Conservation (phyloP, 2,329 filamentous ascomycete genomes). For the Neophaeococcomyces mojaviensis region DNA sequence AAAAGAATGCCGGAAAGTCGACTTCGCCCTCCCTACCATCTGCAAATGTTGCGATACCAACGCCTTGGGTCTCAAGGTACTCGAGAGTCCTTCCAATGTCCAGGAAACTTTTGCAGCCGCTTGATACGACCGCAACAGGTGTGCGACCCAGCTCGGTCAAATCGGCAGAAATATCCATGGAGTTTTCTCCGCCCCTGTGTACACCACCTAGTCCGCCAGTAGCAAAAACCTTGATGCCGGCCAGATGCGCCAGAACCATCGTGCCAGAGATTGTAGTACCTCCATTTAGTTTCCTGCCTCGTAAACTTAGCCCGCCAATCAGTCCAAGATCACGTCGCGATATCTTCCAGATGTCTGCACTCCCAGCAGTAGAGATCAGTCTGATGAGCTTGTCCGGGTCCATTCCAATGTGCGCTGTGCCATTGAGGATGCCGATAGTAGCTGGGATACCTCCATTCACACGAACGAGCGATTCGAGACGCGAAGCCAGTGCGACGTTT, state of each 20-base stretch:
- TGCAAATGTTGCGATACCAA: slow-evolving; percentile 80
- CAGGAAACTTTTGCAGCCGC: slow-evolving; percentile 91
- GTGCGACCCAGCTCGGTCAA: slow-evolving; percentile 88
- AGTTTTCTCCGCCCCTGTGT: slow-evolving; percentile 76
- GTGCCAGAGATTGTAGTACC: slow-evolving; percentile 92
- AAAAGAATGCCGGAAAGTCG: slow-evolving; percentile 91
- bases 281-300: slow-evolving; percentile 65
- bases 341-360: slow-evolving; percentile 66
- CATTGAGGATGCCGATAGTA: slow-evolving; percentile 80
- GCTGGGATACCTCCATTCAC: slow-evolving; percentile 76
- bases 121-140: slow-evolving; percentile 77
- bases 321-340: slow-evolving; percentile 82
- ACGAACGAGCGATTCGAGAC: slow-evolving; percentile 75
- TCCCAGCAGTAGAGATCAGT: slow-evolving; percentile 58
- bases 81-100: slow-evolving; percentile 88
- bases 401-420: slow-evolving; percentile 74
- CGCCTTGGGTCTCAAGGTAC: slow-evolving; percentile 62
- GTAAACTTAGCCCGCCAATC: slow-evolving; percentile 63
- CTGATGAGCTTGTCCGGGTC: slow-evolving; percentile 61
- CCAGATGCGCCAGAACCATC: slow-evolving; percentile 78
- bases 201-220: slow-evolving; percentile 93
- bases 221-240: slow-evolving; percentile 86
- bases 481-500: slow-evolving; percentile 66
- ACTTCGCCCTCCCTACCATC: slow-evolving; percentile 61
- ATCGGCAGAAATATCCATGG: slow-evolving; percentile 92